Evolutionary conservation across 2,329 filamentous ascomycete genomes (phyloP).

Genomic region (Blastomyces parvus): DNA sequence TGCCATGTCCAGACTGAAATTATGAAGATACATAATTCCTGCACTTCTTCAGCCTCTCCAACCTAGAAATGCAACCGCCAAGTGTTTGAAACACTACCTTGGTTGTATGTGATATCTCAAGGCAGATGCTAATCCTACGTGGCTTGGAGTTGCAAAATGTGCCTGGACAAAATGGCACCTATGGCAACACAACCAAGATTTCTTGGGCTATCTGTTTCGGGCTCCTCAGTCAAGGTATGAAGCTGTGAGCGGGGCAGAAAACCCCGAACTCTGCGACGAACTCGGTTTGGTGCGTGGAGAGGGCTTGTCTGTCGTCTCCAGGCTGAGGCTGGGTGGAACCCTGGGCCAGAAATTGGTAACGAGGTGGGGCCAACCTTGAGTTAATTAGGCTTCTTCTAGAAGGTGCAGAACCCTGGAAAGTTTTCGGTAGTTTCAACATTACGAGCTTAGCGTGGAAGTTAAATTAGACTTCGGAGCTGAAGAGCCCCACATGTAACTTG

Average conservation of each 20-base stretch:
- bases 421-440: neutral
- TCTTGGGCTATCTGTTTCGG: neutral
- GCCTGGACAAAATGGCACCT: neutral
- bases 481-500: neutral
- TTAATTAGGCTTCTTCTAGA: slow-evolving; percentile 4
- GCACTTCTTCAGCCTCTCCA: neutral
- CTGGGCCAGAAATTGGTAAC: neutral
- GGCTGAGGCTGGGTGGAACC: neutral
- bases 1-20: neutral
- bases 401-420: neutral
- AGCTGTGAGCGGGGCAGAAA: neutral
- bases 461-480: neutral
- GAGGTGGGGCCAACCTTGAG: neutral
- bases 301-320: neutral
- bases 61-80: neutral
- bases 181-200: neutral
- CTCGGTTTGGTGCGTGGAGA: neutral
- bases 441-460: neutral
- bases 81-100: neutral
- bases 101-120: neutral
- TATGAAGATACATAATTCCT: neutral
- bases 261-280: neutral
- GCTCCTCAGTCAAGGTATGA: neutral
- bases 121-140: neutral
- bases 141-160: neutral